These are phyloP conservation scores for Diaporthe citrichinensis DNA, from an alignment of 2,329 filamentous ascomycete genomes.

Conservation along the genomic window DNA sequence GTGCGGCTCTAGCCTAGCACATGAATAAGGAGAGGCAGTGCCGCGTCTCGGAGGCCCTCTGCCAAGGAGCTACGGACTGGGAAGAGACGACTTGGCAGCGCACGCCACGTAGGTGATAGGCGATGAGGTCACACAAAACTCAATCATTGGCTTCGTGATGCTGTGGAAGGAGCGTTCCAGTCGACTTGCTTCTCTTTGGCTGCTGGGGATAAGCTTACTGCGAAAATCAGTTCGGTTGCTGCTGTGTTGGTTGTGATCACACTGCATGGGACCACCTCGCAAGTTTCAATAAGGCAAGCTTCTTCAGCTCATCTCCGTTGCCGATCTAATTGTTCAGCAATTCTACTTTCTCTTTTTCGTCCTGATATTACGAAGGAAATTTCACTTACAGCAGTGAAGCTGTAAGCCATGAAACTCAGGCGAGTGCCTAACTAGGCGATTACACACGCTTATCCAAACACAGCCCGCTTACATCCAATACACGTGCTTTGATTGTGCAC, in stretches of 20 bases:
- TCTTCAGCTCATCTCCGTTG: neutral
- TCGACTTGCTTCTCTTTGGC: too few species aligned
- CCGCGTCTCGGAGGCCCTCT: slow-evolving; percentile 25
- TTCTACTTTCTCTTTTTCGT: neutral
- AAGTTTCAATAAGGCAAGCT: neutral
- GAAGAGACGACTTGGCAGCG: slow-evolving; percentile 29
- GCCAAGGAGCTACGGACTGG: slow-evolving; percentile 24
- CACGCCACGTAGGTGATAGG: slow-evolving; percentile 5
- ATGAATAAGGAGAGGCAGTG: slow-evolving; percentile 28
- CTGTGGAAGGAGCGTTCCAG: neutral
- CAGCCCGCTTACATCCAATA: neutral
- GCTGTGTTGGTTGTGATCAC: too few species aligned
- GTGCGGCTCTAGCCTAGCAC: slow-evolving; percentile 21
- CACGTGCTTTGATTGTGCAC: neutral
- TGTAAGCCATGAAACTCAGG: neutral
- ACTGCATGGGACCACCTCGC: neutral
- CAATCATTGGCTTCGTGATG: neutral
- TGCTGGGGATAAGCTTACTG: neutral
- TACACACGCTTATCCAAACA: neutral
- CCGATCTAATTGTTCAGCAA: too few species aligned
- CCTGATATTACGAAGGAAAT: neutral
- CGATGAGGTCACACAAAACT: slow-evolving; percentile 14
- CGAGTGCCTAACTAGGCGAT: neutral
- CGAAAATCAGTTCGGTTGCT: neutral
- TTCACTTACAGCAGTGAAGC: neutral